Conservation (phyloP, 1,284 basidiomycete species). For the Bothia castanella region DNA sequence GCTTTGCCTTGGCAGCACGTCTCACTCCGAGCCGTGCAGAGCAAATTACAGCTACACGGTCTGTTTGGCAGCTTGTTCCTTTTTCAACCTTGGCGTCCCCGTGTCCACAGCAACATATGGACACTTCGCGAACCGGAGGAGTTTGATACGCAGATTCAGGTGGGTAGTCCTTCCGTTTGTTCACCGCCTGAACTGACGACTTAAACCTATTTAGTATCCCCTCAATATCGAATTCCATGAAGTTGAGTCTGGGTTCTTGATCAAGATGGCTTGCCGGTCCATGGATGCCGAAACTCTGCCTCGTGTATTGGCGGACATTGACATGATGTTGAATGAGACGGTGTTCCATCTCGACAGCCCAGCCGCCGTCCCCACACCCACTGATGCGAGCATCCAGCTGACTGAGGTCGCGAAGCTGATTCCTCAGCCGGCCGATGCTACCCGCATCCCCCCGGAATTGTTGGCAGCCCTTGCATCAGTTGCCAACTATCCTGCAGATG, state of each 20-base stretch:
- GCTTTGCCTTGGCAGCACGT: constrained; percentile 46
- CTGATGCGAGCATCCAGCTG: neutral
- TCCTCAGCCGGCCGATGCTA: neutral
- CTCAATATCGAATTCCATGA: constrained; percentile 46
- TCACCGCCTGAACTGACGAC: neutral
- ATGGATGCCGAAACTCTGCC: constrained; percentile 29
- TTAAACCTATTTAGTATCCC: constrained; percentile 37
- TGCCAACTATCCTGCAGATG: constrained; percentile 20
- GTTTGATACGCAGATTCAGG: constrained; percentile 42
- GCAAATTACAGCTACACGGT: constrained; percentile 30
- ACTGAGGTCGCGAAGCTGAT: neutral
- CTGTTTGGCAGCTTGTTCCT: constrained; percentile 48
- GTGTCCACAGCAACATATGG: constrained; percentile 32
- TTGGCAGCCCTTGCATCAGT: constrained; percentile 25
- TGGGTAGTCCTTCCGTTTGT: constrained; percentile 13
- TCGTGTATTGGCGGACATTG: constrained; percentile 29
- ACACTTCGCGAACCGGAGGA: constrained; percentile 32
- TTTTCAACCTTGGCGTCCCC: constrained; percentile 37
- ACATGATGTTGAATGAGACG: constrained; percentile 28
- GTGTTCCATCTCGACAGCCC: constrained; percentile 27
- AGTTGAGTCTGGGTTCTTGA: constrained; percentile 28
- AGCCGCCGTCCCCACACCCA: constrained; percentile 9
- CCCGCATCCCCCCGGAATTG: constrained; percentile 16
- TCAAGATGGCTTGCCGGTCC: constrained; percentile 38
- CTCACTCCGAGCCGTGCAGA: constrained; percentile 45